Evolutionary conservation across 2,329 filamentous ascomycete genomes (phyloP).

Genomic region (Pestalotiopsis sp.): DNA sequence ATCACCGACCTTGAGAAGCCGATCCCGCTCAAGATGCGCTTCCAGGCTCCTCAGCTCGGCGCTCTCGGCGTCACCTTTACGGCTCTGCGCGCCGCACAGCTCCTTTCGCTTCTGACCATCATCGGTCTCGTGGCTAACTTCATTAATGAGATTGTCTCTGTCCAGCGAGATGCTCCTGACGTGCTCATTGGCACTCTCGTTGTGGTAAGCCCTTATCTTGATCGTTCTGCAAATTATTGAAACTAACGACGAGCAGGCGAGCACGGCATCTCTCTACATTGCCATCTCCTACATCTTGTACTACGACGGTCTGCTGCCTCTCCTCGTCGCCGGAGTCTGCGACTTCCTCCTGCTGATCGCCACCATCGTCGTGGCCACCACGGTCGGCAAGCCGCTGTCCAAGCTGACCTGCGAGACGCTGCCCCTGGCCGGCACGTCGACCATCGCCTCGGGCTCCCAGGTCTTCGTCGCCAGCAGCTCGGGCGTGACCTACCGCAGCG

Average conservation of each 20-base stretch:
- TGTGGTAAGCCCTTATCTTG: constrained; percentile 63
- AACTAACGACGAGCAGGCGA: constrained; percentile 58
- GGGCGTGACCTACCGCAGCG: constrained; percentile 23
- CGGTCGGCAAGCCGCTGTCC: constrained; percentile 79
- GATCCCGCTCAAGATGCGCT: constrained; percentile 43
- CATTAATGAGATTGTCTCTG: constrained; percentile 72
- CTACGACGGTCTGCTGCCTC: constrained; percentile 74
- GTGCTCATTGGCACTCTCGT: constrained; percentile 78
- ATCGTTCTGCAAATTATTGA: not conserved
- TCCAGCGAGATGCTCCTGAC: constrained; percentile 66
- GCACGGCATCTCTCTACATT: constrained; percentile 78
- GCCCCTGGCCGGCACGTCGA: constrained; percentile 42
- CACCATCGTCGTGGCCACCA: constrained; percentile 74
- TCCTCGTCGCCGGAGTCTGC: constrained; percentile 67
- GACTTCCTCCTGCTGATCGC: constrained; percentile 76
- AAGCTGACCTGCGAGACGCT: constrained; percentile 71
- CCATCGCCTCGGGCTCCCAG: constrained; percentile 25
- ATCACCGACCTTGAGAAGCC: constrained; percentile 36
- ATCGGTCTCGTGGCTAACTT: constrained; percentile 85
- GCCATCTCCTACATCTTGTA: constrained; percentile 82
- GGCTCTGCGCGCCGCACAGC: constrained; percentile 70
- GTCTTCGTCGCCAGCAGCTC: constrained; percentile 24
- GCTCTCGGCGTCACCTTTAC: constrained; percentile 81
- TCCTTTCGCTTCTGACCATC: constrained; percentile 72
- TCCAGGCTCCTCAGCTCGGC: constrained; percentile 58